Evolutionary conservation across 2,329 filamentous ascomycete genomes (phyloP).

Genomic region (Colletotrichum eremochloae): DNA sequence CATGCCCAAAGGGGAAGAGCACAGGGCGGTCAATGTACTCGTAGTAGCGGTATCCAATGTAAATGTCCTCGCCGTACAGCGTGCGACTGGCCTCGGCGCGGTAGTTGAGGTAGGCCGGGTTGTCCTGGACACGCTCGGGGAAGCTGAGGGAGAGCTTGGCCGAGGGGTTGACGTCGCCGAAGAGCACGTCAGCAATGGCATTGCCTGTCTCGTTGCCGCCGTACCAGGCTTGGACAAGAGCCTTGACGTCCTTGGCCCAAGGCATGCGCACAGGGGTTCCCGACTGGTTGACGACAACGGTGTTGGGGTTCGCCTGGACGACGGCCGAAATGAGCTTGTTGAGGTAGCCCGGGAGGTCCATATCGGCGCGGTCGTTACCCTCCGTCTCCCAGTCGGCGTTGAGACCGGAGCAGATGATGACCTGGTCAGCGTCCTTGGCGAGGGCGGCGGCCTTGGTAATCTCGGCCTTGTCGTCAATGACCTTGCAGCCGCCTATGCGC

Average conservation of each 20-base stretch:
- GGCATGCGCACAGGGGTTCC: slow-evolving; percentile 78
- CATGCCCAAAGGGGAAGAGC: slow-evolving; percentile 79
- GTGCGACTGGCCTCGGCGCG: slow-evolving; percentile 73
- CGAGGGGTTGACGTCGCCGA: slow-evolving; percentile 76
- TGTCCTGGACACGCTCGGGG: slow-evolving; percentile 72
- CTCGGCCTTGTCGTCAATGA: slow-evolving; percentile 69
- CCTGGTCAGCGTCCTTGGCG: slow-evolving; percentile 79
- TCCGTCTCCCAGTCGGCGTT: slow-evolving; percentile 82
- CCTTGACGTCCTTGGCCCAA: slow-evolving; percentile 66
- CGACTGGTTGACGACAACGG: slow-evolving; percentile 77
- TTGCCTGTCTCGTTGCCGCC: slow-evolving; percentile 83
- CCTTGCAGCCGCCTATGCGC: slow-evolving; percentile 71
- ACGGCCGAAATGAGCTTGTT: slow-evolving; percentile 78
- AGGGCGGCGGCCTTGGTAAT: slow-evolving; percentile 76
- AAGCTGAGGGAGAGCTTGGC: slow-evolving; percentile 82
- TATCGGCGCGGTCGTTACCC: slow-evolving; percentile 78
- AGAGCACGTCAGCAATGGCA: slow-evolving; percentile 78
- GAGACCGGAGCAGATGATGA: slow-evolving; percentile 80
- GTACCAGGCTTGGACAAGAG: slow-evolving; percentile 81
- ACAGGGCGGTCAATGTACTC: slow-evolving; percentile 71
- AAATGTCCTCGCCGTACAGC: slow-evolving; percentile 79
- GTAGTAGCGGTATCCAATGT: slow-evolving; percentile 80
- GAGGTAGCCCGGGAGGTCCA: slow-evolving; percentile 77
- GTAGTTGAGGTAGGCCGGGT: slow-evolving; percentile 79
- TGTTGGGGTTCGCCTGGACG: slow-evolving; percentile 72